Evolutionary conservation across 106 monocot genomes (phyloP).

Genomic region (Dioscorea alata): DNA sequence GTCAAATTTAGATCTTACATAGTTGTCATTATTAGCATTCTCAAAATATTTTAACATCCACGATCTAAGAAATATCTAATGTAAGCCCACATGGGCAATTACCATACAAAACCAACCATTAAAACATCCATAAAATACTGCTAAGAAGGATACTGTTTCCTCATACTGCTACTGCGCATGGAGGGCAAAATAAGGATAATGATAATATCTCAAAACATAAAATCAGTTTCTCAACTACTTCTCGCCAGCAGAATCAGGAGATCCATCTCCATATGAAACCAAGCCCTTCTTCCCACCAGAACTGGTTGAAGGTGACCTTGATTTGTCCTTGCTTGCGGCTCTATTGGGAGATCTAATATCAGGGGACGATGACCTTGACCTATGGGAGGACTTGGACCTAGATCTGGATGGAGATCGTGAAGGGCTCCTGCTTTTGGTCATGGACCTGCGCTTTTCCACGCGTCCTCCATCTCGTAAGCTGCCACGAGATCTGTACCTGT

Average conservation of each 20-base stretch:
- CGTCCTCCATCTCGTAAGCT: neutral
- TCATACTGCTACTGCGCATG: too few relatives aligned
- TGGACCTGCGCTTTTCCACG: constrained; percentile 20
- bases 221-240: constrained; percentile 11
- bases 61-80: too few relatives aligned
- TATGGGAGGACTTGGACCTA: neutral
- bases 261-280: constrained; percentile 88
- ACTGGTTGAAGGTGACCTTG: constrained; percentile 59
- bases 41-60: too few relatives aligned
- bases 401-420: constrained; percentile 13
- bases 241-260: constrained; percentile 48
- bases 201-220: neutral
- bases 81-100: too few relatives aligned
- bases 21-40: too few relatives aligned
- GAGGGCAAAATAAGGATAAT: too few relatives aligned
- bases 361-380: constrained; percentile 26
- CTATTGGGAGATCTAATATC: constrained; percentile 15
- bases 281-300: constrained; percentile 64
- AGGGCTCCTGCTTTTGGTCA: constrained; percentile 58
- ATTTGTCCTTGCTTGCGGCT: constrained; percentile 48
- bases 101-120: too few relatives aligned
- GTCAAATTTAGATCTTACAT: too few relatives aligned
- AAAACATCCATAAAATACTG: too few relatives aligned
- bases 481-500: constrained; percentile 25
- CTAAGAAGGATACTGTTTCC: too few relatives aligned